Evolutionary conservation across 2,329 filamentous ascomycete species (phyloP), one percentile per base, ranked within the genome.

Genomic region (Didymella segeticola): DNA sequence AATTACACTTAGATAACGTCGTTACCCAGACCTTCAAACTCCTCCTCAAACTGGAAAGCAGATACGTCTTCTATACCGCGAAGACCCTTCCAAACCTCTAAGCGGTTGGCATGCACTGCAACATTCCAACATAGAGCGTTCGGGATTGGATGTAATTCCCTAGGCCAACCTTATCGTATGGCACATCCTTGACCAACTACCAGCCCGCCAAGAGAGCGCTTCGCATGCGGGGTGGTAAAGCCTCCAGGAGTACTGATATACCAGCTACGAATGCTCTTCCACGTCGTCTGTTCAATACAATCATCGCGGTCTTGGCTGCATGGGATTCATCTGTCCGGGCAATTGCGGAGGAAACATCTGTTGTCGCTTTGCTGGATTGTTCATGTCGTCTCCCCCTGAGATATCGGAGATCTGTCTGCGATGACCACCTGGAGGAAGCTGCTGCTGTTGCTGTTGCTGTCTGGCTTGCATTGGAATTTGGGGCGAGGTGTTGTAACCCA

Each of bases 351-450:
- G 48, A 71, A 83, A 86, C 75, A 86, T 80, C 50, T 84, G 82
- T 65, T 84, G 84, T 59, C 84, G 79, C 67, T 87, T 87, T 5
- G 79, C 73, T 58, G 83, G 79, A 45, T 78, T 79, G 42, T 70
- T 76, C 64, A 81, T 74, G 22, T 82, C 81, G 4, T 80, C 75
- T 1, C 80, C 80, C 38, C 83, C 80, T 2, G 82, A 79, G 52
- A 87, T 84, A 26, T 86, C 84, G 2, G 83, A 86, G n/a, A 86
- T 81, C 50, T 84, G 82, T 61, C 85, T 76, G 57, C 85, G 78
- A 58, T 85, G 82, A 22, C 62, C 64, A 14, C 53, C 53, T 11
- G 58, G 56, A 31, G 57, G 37, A 15, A 58, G 23, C 26, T 54
- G 50, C 20, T 53, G 50, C 22, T 56, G 53, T 43, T 62, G 71